phyloP scores from a whole-genome alignment of 208 protist species.

The Acanthamoeba royreba region DNA sequence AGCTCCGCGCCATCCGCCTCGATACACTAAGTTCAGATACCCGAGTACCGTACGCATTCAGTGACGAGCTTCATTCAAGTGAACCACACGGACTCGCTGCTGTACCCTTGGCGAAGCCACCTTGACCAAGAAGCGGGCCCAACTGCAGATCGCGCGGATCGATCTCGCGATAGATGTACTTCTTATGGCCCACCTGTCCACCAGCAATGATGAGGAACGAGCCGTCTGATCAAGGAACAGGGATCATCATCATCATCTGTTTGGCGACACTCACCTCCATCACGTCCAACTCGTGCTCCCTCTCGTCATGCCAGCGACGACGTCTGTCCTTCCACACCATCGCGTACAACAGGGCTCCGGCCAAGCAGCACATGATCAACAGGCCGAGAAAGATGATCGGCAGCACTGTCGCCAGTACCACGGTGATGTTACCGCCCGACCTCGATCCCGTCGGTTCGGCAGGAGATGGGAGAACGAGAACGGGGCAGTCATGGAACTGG shows the following conservation, averaged over 20 bases:
- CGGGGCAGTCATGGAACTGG: background rate
- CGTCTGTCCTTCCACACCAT: background rate
- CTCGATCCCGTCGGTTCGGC: background rate
- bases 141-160: constrained; percentile 9
- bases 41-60: background rate
- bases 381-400: background rate
- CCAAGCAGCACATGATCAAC: background rate
- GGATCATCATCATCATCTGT: background rate
- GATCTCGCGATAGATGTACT: constrained; percentile 46
- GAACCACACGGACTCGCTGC: background rate
- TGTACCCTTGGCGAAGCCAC: background rate
- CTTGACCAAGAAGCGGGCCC: background rate
- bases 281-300: background rate
- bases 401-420: background rate
- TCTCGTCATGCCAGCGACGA: background rate
- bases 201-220: too few species aligned
- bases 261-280: background rate
- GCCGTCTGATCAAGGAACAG: background rate
- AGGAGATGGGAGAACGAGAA: background rate
- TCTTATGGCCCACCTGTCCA: background rate
- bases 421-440: background rate
- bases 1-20: background rate
- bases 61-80: background rate
- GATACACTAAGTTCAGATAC: background rate
- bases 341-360: background rate